phyloP scores from a whole-genome alignment of 495 filamentous ascomycete species.

The Astrocystis sublimbata region DNA sequence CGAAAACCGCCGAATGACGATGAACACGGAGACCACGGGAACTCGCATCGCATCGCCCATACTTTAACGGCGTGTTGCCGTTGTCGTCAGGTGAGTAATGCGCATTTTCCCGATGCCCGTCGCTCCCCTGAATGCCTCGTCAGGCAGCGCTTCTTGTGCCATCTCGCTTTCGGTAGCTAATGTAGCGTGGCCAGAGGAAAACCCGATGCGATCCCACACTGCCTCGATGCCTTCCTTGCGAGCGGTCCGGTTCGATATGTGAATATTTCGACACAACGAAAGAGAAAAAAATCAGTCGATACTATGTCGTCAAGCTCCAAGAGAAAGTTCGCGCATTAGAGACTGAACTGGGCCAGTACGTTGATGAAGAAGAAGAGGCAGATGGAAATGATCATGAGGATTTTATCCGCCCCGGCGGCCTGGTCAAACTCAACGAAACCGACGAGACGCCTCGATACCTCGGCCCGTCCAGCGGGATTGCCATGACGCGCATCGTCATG shows the following conservation, averaged over 20 bases:
- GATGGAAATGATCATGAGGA: constrained; percentile 69
- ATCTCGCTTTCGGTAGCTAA: constrained; percentile 1
- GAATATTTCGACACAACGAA: constrained; percentile 91
- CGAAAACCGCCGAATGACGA: constrained; percentile 33
- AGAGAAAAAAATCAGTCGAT: constrained; percentile 72
- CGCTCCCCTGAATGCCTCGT: background rate
- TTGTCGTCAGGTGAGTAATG: constrained; percentile 73
- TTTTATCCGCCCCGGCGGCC: constrained; percentile 77
- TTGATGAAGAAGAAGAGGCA: constrained; percentile 58
- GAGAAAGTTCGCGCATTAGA: constrained; percentile 77
- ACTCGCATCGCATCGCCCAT: constrained; percentile 66
- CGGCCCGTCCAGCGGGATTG: constrained; percentile 89
- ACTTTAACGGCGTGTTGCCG: constrained; percentile 86
- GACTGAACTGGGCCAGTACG: constrained; percentile 64
- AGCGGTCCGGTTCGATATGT: constrained; percentile 82
- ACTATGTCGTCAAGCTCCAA: constrained; percentile 85
- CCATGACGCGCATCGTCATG: constrained; percentile 90
- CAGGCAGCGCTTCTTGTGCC: background rate
- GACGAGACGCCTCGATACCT: constrained; percentile 83
- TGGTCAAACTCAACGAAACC: constrained; percentile 76
- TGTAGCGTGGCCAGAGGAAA: constrained; percentile 65
- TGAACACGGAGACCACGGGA: constrained; percentile 44
- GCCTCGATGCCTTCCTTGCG: constrained; percentile 88
- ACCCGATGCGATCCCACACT: constrained; percentile 90
- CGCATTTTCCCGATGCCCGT: background rate